These are phyloP conservation scores for Betula pendula DNA, from an alignment of 306 rosid genomes.

Conservation along the genomic window DNA sequence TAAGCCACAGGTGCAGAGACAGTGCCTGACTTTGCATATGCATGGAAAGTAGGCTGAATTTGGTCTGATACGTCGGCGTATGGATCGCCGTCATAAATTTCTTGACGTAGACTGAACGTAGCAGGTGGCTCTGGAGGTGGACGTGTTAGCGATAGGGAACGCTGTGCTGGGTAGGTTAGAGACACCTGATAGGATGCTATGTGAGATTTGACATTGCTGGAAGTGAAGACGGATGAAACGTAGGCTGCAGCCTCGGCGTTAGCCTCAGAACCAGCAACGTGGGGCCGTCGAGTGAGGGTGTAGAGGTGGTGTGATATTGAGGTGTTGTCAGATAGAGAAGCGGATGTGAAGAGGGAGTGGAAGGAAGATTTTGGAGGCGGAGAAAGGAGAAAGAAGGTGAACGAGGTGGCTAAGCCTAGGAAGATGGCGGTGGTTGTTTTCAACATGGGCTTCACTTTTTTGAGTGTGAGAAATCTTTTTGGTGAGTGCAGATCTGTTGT, in stretches of 20 bases:
- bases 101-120: slow-evolving; percentile 39
- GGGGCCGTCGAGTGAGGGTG: slow-evolving; percentile 63
- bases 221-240: slow-evolving; percentile 42
- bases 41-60: slow-evolving; percentile 61
- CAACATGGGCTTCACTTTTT: slow-evolving; percentile 16
- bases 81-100: slow-evolving; percentile 53
- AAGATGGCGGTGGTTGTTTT: slow-evolving; percentile 32
- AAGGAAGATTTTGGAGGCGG: slow-evolving; percentile 44
- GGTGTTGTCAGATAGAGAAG: slow-evolving; percentile 45
- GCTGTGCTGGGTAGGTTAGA: slow-evolving; percentile 51
- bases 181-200: slow-evolving; percentile 47
- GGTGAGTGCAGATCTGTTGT: neutral
- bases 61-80: slow-evolving; percentile 50
- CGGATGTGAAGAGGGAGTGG: slow-evolving; percentile 61
- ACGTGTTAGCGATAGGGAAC: slow-evolving; percentile 40
- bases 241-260: slow-evolving; percentile 63
- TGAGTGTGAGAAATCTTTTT: neutral
- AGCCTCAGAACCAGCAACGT: slow-evolving; percentile 59
- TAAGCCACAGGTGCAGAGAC: slow-evolving; percentile 49
- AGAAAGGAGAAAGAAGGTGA: slow-evolving; percentile 32
- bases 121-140: slow-evolving; percentile 39
- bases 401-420: slow-evolving; percentile 39
- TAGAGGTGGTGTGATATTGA: slow-evolving; percentile 53
- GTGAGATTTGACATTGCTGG: slow-evolving; percentile 44
- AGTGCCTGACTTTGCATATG: slow-evolving; percentile 63